A percentile compares a stretch with the other conserved stretches of the same genome.
Evolutionary conservation across 2,329 filamentous ascomycete species (phyloP).

Genomic region (Aspergillaceae sp.): DNA sequence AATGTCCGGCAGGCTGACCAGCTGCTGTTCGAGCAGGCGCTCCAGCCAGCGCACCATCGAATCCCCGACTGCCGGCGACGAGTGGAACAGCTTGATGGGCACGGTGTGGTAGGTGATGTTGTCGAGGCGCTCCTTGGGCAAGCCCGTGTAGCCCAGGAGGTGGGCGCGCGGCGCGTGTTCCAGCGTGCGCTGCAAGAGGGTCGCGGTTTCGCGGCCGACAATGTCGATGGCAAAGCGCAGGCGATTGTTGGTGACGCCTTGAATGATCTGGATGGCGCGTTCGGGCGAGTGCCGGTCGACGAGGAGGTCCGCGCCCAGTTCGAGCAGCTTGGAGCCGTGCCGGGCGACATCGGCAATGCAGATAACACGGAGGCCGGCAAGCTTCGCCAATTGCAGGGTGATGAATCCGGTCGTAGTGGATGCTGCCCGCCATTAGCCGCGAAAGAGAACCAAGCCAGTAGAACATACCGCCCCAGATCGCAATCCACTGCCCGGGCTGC

Average conservation of each 20-base stretch:
- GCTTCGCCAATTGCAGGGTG: constrained; percentile 58
- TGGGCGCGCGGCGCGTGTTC: constrained; percentile 38
- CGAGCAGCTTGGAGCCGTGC: constrained; percentile 52
- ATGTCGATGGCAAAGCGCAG: constrained; percentile 64
- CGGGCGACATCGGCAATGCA: constrained; percentile 59
- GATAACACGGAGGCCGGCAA: constrained; percentile 57
- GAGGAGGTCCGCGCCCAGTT: constrained; percentile 52
- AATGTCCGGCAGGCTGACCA: constrained; percentile 55
- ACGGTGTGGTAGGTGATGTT: constrained; percentile 54
- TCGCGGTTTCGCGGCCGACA: constrained; percentile 55
- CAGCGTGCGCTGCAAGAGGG: constrained; percentile 49
- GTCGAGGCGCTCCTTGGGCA: constrained; percentile 49
- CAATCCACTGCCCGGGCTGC: constrained; percentile 57
- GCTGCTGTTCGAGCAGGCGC: constrained; percentile 47
- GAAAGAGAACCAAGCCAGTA: no score
- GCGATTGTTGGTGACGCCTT: constrained; percentile 47
- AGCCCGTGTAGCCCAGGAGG: constrained; percentile 57
- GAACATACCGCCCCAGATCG: constrained; percentile 59
- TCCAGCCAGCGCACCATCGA: constrained; percentile 60
- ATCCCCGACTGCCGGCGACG: constrained; percentile 55
- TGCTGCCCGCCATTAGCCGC: constrained; percentile 26
- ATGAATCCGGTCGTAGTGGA: constrained; percentile 63
- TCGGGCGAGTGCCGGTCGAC: constrained; percentile 59
- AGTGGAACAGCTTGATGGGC: constrained; percentile 69
- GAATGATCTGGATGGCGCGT: constrained; percentile 58